Percentiles rank a stretch among this genome's conserved stretches.
Conservation (phyloP, 768 basidiomycete genomes). For the Mycena haematopus region DNA sequence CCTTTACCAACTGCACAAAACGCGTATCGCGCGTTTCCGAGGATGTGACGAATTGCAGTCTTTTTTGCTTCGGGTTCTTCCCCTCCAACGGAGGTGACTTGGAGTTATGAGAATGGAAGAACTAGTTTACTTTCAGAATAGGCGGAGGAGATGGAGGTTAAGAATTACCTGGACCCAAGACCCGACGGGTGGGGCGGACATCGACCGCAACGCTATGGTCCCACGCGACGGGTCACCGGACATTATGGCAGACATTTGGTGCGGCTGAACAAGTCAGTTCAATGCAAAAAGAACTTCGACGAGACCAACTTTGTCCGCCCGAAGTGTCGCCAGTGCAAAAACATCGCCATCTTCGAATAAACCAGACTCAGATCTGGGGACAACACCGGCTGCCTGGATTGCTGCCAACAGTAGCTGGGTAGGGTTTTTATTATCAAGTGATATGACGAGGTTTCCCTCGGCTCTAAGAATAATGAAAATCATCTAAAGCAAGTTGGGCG, state of each 20-base stretch:
- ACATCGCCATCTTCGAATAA: conserved; percentile 59
- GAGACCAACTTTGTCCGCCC: conserved; percentile 37
- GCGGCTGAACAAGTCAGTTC: conserved; percentile 39
- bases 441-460: conserved; percentile 76
- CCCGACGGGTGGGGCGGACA: conserved; percentile 57
- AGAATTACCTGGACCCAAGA: conserved; percentile 52
- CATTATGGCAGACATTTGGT: conserved; percentile 61
- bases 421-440: conserved; percentile 64
- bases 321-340: conserved; percentile 55
- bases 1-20: conserved; percentile 6
- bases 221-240: conserved; percentile 79
- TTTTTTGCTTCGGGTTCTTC: conserved; percentile 7
- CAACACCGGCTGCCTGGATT: conserved; percentile 48
- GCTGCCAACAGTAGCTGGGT: conserved; percentile 62
- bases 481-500: neutral
- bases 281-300: neutral
- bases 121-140: conserved; percentile 36
- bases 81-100: conserved; percentile 15
- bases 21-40: conserved; percentile 28
- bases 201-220: conserved; percentile 63
- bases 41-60: conserved; percentile 27
- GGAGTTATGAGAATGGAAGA: conserved; percentile 46
- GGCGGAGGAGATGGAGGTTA: neutral
- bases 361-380: conserved; percentile 29
- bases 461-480: conserved; percentile 46